Evolutionary conservation across 179 eudicot species (phyloP), one percentile per base, ranked within the genome.

Genomic region (Carnegiea gigantea): DNA sequence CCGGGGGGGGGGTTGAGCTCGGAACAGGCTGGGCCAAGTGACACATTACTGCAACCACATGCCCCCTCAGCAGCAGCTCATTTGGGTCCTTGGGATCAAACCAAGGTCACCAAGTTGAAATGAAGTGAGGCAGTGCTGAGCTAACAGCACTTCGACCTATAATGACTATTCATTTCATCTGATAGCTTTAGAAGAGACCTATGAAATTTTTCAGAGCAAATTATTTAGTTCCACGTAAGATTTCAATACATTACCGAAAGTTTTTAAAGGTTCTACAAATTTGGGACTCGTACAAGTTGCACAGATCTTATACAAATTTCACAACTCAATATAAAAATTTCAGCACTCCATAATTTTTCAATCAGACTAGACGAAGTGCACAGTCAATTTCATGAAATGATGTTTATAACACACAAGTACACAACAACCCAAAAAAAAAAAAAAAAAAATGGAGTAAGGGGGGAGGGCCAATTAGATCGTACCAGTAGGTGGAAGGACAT

Each of bases 401-500:
- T 51, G 62, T 20, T 57, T 6, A 18, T 57, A 57, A 15, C 62
- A 51, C 7, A 51, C 9, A 4, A 51, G 57, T 28, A 28, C 30
- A 28, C 10, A 9, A 1, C 53, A 9, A 13, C 53, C 53, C 2
- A 49, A 49, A 49, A 49, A 49, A 49, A 49, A 49, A 49, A 49
- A 49, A 49, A 49, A 49, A 49, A 49, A 49, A 49, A 49, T 1
- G 36, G 36, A 33, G 36, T 33, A 33, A 33, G 36, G 36, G 6
- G 18, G 33, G 38, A 17, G 21, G 73, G 2, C 1, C 12, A 7
- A 28, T 15, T 11, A 28, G 43, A 70, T 44, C 33, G 23, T 83
- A 89, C 98, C 98, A 75, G 98, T 93, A 33, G 98, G 95, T 10
- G 98, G 98, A 70, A 95, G 92, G 75, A 91, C 95, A 80, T 93